Evolutionary conservation across 2,329 filamentous ascomycete species (phyloP).

Genomic region (Fusarium sp.): DNA sequence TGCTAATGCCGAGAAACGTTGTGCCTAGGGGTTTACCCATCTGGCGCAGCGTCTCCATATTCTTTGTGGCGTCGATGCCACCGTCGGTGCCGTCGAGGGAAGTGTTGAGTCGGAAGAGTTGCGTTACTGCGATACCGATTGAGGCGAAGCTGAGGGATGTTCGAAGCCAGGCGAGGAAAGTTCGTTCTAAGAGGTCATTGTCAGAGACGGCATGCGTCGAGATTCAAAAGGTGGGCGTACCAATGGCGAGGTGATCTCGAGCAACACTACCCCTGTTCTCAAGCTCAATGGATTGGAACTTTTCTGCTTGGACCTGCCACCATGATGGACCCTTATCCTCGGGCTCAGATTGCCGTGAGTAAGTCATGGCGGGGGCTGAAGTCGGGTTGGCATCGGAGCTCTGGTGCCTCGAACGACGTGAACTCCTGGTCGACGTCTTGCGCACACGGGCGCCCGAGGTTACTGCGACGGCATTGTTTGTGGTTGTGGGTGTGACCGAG

Average conservation of each 20-base stretch:
- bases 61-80: constrained; percentile 46
- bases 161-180: constrained; percentile 86
- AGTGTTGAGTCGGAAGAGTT: constrained; percentile 86
- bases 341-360: constrained; percentile 33
- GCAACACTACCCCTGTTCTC: constrained; percentile 90
- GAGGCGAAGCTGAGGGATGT: constrained; percentile 85
- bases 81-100: constrained; percentile 56
- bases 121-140: constrained; percentile 86
- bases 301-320: constrained; percentile 62
- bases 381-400: constrained; percentile 14
- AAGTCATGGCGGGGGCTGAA: constrained; percentile 21
- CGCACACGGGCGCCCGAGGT: constrained; percentile 29
- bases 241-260: constrained; percentile 83
- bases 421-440: constrained; percentile 23
- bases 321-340: constrained; percentile 53
- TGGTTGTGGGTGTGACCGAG: constrained; percentile 45
- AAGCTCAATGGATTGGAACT: constrained; percentile 75
- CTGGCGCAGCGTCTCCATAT: constrained; percentile 64
- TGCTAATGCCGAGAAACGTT: constrained; percentile 81
- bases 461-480: constrained; percentile 8
- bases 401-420: constrained; percentile 16
- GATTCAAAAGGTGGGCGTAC: constrained; percentile 55
- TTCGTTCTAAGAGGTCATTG: constrained; percentile 71
- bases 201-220: constrained; percentile 9
- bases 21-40: constrained; percentile 81